phyloP scores from a whole-genome alignment of 768 basidiomycete species.

The Boletus edulis region DNA sequence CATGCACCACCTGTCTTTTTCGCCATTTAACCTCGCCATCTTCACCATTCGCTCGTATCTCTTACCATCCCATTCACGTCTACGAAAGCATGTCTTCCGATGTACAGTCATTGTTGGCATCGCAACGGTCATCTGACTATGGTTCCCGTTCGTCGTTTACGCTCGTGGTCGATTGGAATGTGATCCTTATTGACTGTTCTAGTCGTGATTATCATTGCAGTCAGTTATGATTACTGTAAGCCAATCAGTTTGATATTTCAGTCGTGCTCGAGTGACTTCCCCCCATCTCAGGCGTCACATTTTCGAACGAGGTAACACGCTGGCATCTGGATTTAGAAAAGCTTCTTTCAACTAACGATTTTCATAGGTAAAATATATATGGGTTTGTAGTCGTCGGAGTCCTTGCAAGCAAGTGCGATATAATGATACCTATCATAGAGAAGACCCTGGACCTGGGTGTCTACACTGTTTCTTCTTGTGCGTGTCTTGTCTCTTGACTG shows the following conservation, averaged over 20 bases:
- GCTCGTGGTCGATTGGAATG: neutral
- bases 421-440: neutral
- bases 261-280: neutral
- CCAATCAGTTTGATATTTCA: neutral
- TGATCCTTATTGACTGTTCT: neutral
- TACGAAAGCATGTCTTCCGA: neutral
- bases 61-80: neutral
- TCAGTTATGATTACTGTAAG: slow-evolving; percentile 3
- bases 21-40: neutral
- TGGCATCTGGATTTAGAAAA: neutral
- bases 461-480: slow-evolving; percentile 3
- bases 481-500: neutral
- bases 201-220: neutral
- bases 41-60: neutral
- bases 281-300: neutral
- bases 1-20: too few relatives aligned
- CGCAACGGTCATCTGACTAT: neutral
- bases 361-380: neutral
- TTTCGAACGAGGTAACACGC: neutral
- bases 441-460: slow-evolving; percentile 1
- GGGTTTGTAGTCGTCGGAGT: neutral
- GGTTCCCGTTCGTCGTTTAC: neutral
- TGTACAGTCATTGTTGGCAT: neutral
- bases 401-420: neutral
- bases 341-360: neutral